Evolutionary conservation across 371 early-diverging fungal species (phyloP).

Genomic region (Modicella reniformis): DNA sequence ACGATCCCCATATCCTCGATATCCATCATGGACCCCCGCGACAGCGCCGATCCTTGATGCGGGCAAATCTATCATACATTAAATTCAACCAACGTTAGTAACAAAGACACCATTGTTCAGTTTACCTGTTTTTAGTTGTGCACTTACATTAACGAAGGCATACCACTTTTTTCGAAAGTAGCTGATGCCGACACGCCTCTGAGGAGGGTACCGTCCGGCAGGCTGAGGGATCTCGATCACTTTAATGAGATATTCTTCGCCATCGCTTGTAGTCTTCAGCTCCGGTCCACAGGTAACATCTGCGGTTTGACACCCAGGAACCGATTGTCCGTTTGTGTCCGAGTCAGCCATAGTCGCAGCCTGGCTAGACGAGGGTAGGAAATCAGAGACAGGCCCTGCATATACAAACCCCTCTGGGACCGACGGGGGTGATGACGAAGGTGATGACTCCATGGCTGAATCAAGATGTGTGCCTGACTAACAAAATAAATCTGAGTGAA

Average conservation of each 20-base stretch:
- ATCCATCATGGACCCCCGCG: constrained; percentile 45
- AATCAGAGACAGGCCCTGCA: constrained; percentile 41
- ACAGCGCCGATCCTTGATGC: constrained; percentile 50
- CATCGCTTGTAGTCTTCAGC: constrained; percentile 12
- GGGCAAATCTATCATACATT: constrained; percentile 40
- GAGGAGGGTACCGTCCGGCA: constrained; percentile 44
- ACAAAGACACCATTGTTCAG: neutral
- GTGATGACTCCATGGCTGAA: constrained; percentile 15
- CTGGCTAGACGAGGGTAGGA: constrained; percentile 8
- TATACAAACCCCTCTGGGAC: constrained; percentile 31
- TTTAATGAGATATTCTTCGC: constrained; percentile 31
- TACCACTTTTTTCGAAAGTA: constrained; percentile 49
- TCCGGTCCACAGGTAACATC: neutral
- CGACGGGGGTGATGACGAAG: constrained; percentile 10
- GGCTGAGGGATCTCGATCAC: constrained; percentile 50
- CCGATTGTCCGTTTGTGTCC: neutral
- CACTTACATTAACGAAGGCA: constrained; percentile 49
- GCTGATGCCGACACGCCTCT: constrained; percentile 41
- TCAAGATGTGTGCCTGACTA: neutral
- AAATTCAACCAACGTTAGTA: neutral
- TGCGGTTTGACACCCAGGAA: neutral
- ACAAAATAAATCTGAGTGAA: too few relatives aligned
- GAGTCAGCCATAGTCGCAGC: neutral
- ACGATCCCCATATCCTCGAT: constrained; percentile 55
- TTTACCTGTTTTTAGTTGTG: neutral